Conservation (phyloP, 2,329 filamentous ascomycete species). For the Daldinia sp. region DNA sequence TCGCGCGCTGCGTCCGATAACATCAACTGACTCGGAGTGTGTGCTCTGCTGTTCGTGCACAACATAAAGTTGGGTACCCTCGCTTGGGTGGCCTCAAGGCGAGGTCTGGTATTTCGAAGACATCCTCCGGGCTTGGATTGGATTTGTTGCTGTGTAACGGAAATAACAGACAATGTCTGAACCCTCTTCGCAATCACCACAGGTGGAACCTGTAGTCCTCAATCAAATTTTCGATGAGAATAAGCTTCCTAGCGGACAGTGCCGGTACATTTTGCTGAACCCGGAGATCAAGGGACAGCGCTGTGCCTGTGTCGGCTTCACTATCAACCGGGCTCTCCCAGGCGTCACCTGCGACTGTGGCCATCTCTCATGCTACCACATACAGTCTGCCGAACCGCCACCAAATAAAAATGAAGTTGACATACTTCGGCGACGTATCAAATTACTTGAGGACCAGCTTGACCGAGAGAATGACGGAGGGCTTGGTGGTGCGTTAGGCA, state of each 20-base stretch:
- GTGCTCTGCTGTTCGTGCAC: conserved; percentile 32
- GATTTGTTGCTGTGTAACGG: conserved; percentile 33
- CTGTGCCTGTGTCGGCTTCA: conserved; percentile 70
- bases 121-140: conserved; percentile 28
- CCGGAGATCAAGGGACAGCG: conserved; percentile 69
- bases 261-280: conserved; percentile 68
- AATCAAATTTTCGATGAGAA: conserved; percentile 55
- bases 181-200: conserved; percentile 48
- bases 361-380: conserved; percentile 70
- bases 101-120: conserved; percentile 40
- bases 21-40: conserved; percentile 40
- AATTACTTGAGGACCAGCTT: conserved; percentile 60
- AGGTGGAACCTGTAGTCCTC: conserved; percentile 41
- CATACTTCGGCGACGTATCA: conserved; percentile 60
- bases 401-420: conserved; percentile 62
- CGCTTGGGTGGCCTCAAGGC: conserved; percentile 28
- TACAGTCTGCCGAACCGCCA: conserved; percentile 60
- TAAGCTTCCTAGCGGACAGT: conserved; percentile 68
- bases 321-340: conserved; percentile 65
- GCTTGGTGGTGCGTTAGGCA: conserved; percentile 50
- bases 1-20: conserved; percentile 48
- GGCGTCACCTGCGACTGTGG: conserved; percentile 69
- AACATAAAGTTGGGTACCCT: conserved; percentile 25
- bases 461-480: conserved; percentile 54
- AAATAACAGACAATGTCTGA: conserved; percentile 46